phyloP scores from a whole-genome alignment of 106 monocot species.

The Posidonia australis region DNA sequence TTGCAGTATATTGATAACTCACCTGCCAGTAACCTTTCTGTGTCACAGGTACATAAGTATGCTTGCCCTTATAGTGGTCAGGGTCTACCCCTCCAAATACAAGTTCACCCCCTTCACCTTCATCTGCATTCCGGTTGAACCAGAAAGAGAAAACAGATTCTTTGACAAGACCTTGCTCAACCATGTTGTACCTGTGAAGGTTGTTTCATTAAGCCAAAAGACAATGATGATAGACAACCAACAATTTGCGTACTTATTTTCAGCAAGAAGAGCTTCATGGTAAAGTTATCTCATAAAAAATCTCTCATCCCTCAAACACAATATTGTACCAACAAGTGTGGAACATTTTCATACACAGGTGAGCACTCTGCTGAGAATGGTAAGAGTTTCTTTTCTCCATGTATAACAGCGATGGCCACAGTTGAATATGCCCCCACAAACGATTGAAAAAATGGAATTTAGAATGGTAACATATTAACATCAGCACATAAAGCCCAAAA shows the following conservation, averaged over 20 bases:
- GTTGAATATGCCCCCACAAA: too few relatives aligned
- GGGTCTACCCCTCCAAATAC: constrained; percentile 92
- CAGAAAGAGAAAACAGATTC: constrained; percentile 95
- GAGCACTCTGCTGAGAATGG: too few relatives aligned
- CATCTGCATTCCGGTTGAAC: constrained; percentile 75
- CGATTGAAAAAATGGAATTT: too few relatives aligned
- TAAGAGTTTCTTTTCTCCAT: too few relatives aligned
- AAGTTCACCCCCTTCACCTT: constrained; percentile 77
- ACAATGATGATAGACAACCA: neutral
- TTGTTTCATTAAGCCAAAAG: neutral
- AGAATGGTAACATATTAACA: too few relatives aligned
- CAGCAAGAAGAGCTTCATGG: too few relatives aligned
- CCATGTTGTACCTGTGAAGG: constrained; percentile 69
- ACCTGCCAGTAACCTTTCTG: constrained; percentile 99
- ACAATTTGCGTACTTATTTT: neutral
- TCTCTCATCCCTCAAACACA: too few relatives aligned
- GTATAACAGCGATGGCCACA: too few relatives aligned
- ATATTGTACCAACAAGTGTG: too few relatives aligned
- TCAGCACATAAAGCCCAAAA: too few relatives aligned
- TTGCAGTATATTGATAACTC: neutral
- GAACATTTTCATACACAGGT: too few relatives aligned
- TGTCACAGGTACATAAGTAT: constrained; percentile 88
- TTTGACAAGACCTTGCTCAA: constrained; percentile 65
- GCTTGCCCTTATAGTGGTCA: constrained; percentile 70
- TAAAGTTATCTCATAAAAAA: too few relatives aligned